Percentiles rank a stretch among this genome's conserved stretches.
Conservation (phyloP, 106 monocot genomes). For the Chionographis japonica region DNA sequence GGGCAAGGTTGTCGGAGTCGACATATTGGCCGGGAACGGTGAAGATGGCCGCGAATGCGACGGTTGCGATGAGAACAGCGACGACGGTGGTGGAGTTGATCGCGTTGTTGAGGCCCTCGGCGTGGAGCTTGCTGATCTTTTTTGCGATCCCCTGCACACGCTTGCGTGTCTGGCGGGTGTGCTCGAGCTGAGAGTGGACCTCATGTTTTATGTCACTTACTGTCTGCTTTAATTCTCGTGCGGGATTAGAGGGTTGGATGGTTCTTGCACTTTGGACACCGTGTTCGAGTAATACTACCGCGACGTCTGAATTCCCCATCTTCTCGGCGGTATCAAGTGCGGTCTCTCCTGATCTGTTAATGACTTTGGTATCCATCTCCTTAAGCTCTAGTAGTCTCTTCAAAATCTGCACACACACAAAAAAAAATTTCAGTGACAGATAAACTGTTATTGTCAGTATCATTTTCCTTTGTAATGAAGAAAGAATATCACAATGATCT, state of each 20-base stretch:
- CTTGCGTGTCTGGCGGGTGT: slow-evolving; percentile 63
- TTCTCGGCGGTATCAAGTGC: slow-evolving; percentile 84
- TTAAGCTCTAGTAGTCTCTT: slow-evolving; percentile 43
- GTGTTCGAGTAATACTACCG: slow-evolving; percentile 25
- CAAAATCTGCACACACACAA: slow-evolving; percentile 39
- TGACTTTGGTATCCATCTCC: slow-evolving; percentile 43
- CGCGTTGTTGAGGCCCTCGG: slow-evolving; percentile 85
- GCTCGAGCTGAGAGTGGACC: slow-evolving; percentile 81
- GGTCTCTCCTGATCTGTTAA: slow-evolving; percentile 79
- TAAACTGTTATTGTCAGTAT: too few relatives aligned
- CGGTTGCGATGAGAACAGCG: slow-evolving; percentile 86
- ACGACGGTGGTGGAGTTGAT: slow-evolving; percentile 93
- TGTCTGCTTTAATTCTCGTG: slow-evolving; percentile 61
- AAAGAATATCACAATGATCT: too few relatives aligned
- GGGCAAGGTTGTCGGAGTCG: slow-evolving; percentile 26
- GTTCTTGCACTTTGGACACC: slow-evolving; percentile 53
- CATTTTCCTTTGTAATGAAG: too few relatives aligned
- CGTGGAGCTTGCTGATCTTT: slow-evolving; percentile 76
- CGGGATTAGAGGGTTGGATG: slow-evolving; percentile 40
- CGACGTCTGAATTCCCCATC: slow-evolving; percentile 47
- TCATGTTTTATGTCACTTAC: slow-evolving; percentile 93
- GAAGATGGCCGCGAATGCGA: slow-evolving; percentile 90
- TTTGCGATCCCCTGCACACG: slow-evolving; percentile 76
- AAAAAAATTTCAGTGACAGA: neutral
- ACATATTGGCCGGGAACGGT: slow-evolving; percentile 74